Conservation (phyloP, 345 rosid species). For the Dimocarpus longan region DNA sequence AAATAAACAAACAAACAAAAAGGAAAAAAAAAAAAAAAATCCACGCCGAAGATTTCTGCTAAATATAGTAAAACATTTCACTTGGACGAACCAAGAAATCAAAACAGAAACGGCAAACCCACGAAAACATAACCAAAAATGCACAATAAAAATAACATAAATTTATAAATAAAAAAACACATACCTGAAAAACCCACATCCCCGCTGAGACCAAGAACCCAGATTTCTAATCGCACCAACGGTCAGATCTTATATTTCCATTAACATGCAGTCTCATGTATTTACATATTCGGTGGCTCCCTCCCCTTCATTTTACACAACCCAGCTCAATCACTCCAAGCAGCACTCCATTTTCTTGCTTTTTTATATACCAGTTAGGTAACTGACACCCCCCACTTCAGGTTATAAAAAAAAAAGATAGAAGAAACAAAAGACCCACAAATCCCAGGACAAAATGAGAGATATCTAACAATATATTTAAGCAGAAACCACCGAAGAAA, state of each 20-base stretch:
- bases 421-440: background rate
- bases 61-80: slow-evolving; percentile 3
- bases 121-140: slow-evolving; percentile 21
- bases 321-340: background rate
- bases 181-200: slow-evolving; percentile 38
- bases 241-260: slow-evolving; percentile 45
- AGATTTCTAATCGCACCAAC: slow-evolving; percentile 31
- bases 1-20: background rate
- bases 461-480: background rate
- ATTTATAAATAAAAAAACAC: background rate
- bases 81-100: slow-evolving; percentile 15
- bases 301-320: slow-evolving; percentile 5
- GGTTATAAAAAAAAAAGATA: background rate
- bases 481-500: background rate
- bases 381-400: background rate
- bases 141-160: slow-evolving; percentile 15
- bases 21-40: background rate
- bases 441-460: slow-evolving; percentile 9
- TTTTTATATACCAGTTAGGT: slow-evolving; percentile 3
- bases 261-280: slow-evolving; percentile 23
- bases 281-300: background rate
- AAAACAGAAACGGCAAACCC: slow-evolving; percentile 6
- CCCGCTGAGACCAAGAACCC: background rate
- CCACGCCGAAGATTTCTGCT: slow-evolving; percentile 13
- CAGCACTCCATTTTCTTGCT: background rate